Evolutionary conservation across 441 rosid species (phyloP).

Genomic region (Daphne laureola): DNA sequence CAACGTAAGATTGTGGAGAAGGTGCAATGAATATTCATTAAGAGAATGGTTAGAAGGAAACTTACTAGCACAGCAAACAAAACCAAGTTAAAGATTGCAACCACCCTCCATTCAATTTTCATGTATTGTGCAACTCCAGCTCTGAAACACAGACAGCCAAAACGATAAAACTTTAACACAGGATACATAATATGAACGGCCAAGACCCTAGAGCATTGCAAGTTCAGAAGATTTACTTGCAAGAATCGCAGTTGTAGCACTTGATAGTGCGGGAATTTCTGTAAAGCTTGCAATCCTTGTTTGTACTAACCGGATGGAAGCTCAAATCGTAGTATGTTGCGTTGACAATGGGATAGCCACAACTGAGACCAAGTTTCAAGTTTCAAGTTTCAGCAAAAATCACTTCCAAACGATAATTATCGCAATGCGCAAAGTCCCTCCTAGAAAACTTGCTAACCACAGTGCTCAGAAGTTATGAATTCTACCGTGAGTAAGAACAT

Average conservation of each 20-base stretch:
- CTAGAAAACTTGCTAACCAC: too few species aligned
- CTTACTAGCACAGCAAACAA: conserved; percentile 76
- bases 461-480: too few species aligned
- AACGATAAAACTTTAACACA: background rate
- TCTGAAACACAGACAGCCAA: conserved; percentile 26
- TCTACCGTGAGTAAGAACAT: background rate
- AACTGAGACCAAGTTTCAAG: conserved; percentile 29
- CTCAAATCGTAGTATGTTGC: conserved; percentile 78
- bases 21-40: background rate
- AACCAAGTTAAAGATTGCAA: conserved; percentile 69
- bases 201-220: background rate
- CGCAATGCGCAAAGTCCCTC: background rate
- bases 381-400: conserved; percentile 7
- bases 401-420: background rate
- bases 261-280: conserved; percentile 54
- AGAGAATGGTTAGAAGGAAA: background rate
- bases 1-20: too few species aligned
- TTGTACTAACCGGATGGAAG: conserved; percentile 72
- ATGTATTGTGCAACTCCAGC: conserved; percentile 95
- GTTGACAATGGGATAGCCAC: conserved; percentile 75
- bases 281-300: conserved; percentile 77
- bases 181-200: background rate
- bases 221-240: conserved; percentile 51
- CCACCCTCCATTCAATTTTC: conserved; percentile 86
- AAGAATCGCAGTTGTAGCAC: conserved; percentile 88